phyloP scores from a whole-genome alignment of 768 basidiomycete species.

The Lentinula edodes region DNA sequence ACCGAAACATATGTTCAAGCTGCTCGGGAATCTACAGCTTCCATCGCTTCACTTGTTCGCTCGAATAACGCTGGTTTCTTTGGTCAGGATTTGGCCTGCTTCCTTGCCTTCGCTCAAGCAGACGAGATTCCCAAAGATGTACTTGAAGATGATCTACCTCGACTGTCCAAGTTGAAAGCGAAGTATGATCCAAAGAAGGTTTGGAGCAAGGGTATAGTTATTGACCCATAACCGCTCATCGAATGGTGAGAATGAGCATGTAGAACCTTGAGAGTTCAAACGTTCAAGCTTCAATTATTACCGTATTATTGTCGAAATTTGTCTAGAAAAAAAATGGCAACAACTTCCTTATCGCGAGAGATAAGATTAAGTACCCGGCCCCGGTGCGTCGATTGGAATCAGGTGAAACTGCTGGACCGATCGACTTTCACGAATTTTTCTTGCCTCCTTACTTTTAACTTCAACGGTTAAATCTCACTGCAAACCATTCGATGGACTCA shows the following conservation, averaged over 20 bases:
- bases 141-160: conserved; percentile 19
- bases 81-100: background rate
- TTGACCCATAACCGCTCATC: conserved; percentile 13
- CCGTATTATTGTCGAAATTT: too few species aligned
- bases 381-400: background rate
- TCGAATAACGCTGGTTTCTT: background rate
- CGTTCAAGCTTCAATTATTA: too few species aligned
- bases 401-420: background rate
- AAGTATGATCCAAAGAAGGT: conserved; percentile 26
- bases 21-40: background rate
- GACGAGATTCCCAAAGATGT: conserved; percentile 20
- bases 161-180: conserved; percentile 19
- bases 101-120: conserved; percentile 15
- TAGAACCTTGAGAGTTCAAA: too few species aligned
- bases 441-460: background rate
- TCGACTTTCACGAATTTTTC: background rate
- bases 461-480: background rate
- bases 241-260: too few species aligned
- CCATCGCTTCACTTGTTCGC: background rate
- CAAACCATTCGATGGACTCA: conserved; percentile 24
- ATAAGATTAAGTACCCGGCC: background rate
- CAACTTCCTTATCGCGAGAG: too few species aligned
- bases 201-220: conserved; percentile 19
- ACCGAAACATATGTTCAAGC: background rate
- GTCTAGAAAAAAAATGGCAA: too few species aligned